Evolutionary conservation across 2,329 filamentous ascomycete species (phyloP).

Genomic region (Davidsoniella neocaledoniae): DNA sequence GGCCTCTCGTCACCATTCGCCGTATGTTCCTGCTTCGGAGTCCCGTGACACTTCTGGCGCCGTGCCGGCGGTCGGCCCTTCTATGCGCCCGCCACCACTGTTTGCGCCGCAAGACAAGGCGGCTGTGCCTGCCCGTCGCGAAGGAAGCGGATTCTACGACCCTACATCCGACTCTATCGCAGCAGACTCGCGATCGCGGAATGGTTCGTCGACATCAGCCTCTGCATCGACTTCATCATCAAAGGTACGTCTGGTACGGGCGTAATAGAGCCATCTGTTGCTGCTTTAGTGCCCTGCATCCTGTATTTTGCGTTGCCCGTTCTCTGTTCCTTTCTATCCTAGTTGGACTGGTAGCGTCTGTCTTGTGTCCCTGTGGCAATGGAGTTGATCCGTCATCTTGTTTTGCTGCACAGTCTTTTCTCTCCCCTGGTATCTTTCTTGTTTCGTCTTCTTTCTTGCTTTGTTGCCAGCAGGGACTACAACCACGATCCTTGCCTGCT

Average conservation of each 20-base stretch:
- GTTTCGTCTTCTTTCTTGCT: neutral
- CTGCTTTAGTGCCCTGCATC: too few species aligned
- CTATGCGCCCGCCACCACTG: conserved; percentile 17
- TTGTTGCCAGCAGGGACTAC: neutral
- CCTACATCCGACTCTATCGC: conserved; percentile 33
- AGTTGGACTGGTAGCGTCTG: too few species aligned
- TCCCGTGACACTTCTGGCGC: neutral
- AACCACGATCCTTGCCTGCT: too few species aligned
- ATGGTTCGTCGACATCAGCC: conserved; percentile 19
- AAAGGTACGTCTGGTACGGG: conserved; percentile 24
- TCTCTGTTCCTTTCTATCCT: too few species aligned
- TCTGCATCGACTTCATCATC: conserved; percentile 16
- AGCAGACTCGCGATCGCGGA: conserved; percentile 30
- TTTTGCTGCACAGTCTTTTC: neutral
- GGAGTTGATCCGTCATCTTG: neutral
- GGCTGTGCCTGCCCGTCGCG: conserved; percentile 16
- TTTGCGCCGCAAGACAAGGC: conserved; percentile 20
- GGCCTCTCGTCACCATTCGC: conserved; percentile 17
- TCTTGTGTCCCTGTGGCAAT: too few species aligned
- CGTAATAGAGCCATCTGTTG: too few species aligned
- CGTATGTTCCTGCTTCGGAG: neutral
- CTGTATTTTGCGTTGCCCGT: too few species aligned
- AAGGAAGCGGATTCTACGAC: conserved; percentile 34
- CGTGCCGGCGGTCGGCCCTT: neutral
- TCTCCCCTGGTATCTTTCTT: neutral